A percentile compares a stretch with the other conserved stretches of the same genome.
Conservation (phyloP, 176 grass and related monocot genomes). For the Paspalum vaginatum region DNA sequence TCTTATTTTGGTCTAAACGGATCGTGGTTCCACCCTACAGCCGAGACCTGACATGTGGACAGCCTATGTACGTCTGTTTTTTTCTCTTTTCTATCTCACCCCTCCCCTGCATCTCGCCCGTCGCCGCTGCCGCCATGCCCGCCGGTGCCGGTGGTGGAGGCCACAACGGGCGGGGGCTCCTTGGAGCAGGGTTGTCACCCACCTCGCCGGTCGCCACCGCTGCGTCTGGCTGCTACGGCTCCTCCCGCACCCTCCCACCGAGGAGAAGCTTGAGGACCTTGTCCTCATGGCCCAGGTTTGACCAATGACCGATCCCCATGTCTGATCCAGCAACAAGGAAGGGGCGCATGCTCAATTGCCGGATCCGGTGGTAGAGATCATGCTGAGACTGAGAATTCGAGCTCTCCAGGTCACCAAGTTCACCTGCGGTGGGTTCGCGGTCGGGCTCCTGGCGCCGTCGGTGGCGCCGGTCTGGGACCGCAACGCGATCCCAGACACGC, state of each 20-base stretch:
- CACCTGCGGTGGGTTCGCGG: slow-evolving; percentile 72
- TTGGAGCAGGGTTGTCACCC: too few relatives aligned
- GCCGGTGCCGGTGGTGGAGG: too few relatives aligned
- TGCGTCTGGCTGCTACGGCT: too few relatives aligned
- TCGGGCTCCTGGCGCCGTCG: slow-evolving; percentile 59
- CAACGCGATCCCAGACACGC: slow-evolving; percentile 61
- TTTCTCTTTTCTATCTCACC: too few relatives aligned
- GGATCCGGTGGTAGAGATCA: neutral
- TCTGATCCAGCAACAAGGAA: neutral
- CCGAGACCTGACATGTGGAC: too few relatives aligned
- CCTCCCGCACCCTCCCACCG: slow-evolving; percentile 59
- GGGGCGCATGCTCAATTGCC: neutral
- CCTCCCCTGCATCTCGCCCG: too few relatives aligned
- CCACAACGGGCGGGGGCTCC: too few relatives aligned
- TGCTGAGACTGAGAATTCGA: slow-evolving; percentile 6
- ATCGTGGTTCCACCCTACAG: too few relatives aligned
- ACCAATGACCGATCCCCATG: neutral
- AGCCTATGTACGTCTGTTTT: too few relatives aligned
- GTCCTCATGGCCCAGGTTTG: slow-evolving; percentile 80
- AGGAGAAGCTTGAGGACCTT: slow-evolving; percentile 61
- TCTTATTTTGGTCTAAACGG: too few relatives aligned
- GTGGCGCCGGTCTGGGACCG: slow-evolving; percentile 63
- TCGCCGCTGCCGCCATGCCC: too few relatives aligned
- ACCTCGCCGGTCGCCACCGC: too few relatives aligned
- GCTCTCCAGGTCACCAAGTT: slow-evolving; percentile 78